These are phyloP conservation scores for Fusarium illudens DNA, from an alignment of 2,329 filamentous ascomycete genomes.

Conservation along the genomic window DNA sequence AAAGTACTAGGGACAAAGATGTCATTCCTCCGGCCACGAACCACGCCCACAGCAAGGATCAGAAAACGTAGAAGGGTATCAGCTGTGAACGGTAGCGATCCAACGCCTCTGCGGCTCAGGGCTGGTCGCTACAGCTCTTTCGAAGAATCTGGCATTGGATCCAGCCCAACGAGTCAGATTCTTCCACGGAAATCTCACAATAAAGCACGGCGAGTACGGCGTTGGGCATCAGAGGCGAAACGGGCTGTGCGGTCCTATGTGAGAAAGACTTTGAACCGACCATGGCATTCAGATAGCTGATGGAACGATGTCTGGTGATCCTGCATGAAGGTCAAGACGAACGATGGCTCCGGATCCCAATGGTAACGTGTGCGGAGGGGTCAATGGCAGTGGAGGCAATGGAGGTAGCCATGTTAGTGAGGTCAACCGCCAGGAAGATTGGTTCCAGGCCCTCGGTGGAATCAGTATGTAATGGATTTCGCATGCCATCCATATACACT, in stretches of 20 bases:
- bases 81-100: conserved; percentile 2
- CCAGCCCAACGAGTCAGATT: not conserved
- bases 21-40: conserved; percentile 43
- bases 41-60: conserved; percentile 14
- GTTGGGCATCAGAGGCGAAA: conserved; percentile 48
- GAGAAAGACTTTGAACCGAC: conserved; percentile 45
- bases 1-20: conserved; percentile 43
- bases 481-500: conserved; percentile 3
- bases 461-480: conserved; percentile 5
- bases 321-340: not conserved
- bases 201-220: conserved; percentile 42
- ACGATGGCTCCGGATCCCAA: not conserved
- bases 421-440: not conserved
- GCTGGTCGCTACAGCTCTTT: conserved; percentile 6
- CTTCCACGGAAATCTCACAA: conserved; percentile 20
- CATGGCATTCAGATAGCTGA: conserved; percentile 31
- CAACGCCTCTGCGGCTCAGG: conserved; percentile 3
- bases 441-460: not conserved
- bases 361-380: not conserved
- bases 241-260: conserved; percentile 46
- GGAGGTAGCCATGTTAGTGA: not conserved
- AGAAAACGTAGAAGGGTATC: conserved; percentile 17
- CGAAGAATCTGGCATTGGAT: conserved; percentile 5
- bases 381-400: not conserved
- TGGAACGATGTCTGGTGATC: not conserved